phyloP scores from a whole-genome alignment of 495 filamentous ascomycete genomes.

The Penicillium canariense region DNA sequence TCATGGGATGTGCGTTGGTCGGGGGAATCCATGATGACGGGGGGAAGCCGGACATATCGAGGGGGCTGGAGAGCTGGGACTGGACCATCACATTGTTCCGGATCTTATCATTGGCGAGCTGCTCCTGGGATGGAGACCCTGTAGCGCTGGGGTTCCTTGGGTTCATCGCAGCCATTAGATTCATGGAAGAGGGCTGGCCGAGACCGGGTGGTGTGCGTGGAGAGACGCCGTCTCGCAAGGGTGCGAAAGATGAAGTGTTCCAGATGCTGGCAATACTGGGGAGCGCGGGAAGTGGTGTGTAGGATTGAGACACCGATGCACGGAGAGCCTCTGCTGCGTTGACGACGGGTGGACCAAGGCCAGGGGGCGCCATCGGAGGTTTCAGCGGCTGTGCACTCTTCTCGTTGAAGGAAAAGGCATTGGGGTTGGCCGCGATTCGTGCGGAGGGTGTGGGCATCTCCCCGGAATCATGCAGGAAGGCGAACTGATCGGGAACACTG shows the following conservation, averaged over 20 bases:
- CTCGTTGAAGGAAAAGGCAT: slow-evolving; percentile 25
- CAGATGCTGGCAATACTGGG: slow-evolving; percentile 48
- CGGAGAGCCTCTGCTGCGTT: slow-evolving; percentile 24
- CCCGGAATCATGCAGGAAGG: slow-evolving; percentile 20
- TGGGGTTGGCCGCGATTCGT: slow-evolving; percentile 22
- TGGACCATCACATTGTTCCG: slow-evolving; percentile 31
- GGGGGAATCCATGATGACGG: slow-evolving; percentile 30
- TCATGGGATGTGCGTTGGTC: slow-evolving; percentile 20
- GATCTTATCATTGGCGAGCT: slow-evolving; percentile 29
- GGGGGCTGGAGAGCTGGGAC: slow-evolving; percentile 22
- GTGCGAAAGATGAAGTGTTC: slow-evolving; percentile 40
- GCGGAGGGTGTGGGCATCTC: slow-evolving; percentile 32
- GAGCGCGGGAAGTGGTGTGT: slow-evolving; percentile 34
- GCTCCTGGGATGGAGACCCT: slow-evolving; percentile 26
- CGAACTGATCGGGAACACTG: slow-evolving; percentile 25
- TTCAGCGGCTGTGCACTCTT: slow-evolving; percentile 22
- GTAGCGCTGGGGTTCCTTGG: slow-evolving; percentile 1
- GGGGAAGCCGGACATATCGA: slow-evolving; percentile 22
- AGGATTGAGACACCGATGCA: slow-evolving; percentile 33
- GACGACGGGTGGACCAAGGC: slow-evolving; percentile 32
- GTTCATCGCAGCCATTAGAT: slow-evolving; percentile 14
- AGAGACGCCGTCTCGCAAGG: slow-evolving; percentile 31
- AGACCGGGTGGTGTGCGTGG: slow-evolving; percentile 38
- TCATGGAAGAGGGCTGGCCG: slow-evolving; percentile 24
- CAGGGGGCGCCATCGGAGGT: slow-evolving; percentile 39